A percentile compares a stretch with the other conserved stretches of the same genome.
Conservation (phyloP, 495 filamentous ascomycete genomes). For the Mytilinidion resinicola region DNA sequence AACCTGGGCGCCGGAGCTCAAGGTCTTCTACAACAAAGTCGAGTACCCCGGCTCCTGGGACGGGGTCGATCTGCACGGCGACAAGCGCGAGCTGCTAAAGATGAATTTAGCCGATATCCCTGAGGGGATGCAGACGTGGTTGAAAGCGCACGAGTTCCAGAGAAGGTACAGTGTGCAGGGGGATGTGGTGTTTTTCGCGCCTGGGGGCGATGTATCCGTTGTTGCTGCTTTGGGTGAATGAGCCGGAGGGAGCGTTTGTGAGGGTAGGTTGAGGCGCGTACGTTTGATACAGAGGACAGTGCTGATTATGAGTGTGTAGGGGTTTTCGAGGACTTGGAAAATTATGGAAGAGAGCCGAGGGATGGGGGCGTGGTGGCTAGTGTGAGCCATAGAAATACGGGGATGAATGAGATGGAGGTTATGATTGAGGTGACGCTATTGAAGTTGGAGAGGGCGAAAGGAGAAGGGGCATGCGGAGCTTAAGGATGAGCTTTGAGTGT, state of each 20-base stretch:
- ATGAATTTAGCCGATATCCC: constrained; percentile 19
- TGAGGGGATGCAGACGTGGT: constrained; percentile 19
- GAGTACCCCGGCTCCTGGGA: constrained; percentile 26
- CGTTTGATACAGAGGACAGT: too few species aligned
- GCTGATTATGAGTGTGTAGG: constrained; percentile 10
- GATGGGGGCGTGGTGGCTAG: constrained; percentile 16
- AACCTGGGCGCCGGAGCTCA: constrained; percentile 20
- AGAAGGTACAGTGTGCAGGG: constrained; percentile 23
- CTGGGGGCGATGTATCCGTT: constrained; percentile 25
- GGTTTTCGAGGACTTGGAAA: constrained; percentile 23
- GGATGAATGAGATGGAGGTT: constrained; percentile 19
- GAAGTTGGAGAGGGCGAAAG: constrained; percentile 7
- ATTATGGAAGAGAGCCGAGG: constrained; percentile 12
- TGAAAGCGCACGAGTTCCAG: constrained; percentile 15
- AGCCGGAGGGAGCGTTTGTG: constrained; percentile 9
- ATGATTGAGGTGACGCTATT: constrained; percentile 20
- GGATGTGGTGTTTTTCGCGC: constrained; percentile 25
- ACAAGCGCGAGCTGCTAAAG: constrained; percentile 23
- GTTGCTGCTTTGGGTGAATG: constrained; percentile 21
- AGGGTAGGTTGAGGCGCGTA: background rate
- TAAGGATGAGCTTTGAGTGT: background rate
- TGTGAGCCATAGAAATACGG: constrained; percentile 12
- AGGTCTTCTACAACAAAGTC: constrained; percentile 27
- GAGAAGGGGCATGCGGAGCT: background rate
- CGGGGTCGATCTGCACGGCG: constrained; percentile 19